These are phyloP conservation scores for Crucibulum laeve DNA, from an alignment of 768 basidiomycete genomes.

Conservation along the genomic window DNA sequence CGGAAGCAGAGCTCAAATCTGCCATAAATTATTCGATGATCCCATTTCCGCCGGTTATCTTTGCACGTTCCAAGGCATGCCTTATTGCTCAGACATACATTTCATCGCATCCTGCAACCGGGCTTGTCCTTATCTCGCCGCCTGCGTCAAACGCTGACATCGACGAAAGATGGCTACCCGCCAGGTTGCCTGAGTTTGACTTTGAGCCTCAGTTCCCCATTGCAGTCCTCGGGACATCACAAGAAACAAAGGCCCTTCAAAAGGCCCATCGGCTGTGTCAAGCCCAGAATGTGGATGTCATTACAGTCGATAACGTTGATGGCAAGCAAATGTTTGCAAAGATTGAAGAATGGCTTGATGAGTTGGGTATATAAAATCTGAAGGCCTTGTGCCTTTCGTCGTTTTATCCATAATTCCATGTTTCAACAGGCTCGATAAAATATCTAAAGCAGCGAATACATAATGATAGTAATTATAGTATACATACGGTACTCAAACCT, in stretches of 20 bases:
- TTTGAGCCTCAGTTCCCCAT: conserved; percentile 64
- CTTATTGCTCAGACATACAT: conserved; percentile 66
- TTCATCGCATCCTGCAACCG: conserved; percentile 61
- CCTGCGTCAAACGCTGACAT: conserved; percentile 37
- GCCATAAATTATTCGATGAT: conserved; percentile 37
- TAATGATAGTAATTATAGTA: no score
- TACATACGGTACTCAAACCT: no score
- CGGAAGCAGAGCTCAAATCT: conserved; percentile 32
- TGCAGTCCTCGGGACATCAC: conserved; percentile 37
- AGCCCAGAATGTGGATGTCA: conserved; percentile 29
- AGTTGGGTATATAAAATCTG: conserved; percentile 40
- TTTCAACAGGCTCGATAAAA: no score
- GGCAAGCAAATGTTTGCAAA: conserved; percentile 32
- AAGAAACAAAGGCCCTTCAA: conserved; percentile 27
- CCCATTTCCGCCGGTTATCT: conserved; percentile 55
- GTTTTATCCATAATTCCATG: no score
- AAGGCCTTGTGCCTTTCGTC: no score
- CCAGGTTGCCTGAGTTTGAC: conserved; percentile 44
- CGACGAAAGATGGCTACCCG: conserved; percentile 22
- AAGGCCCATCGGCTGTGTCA: conserved; percentile 35
- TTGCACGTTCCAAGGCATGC: conserved; percentile 43
- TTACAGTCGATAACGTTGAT: conserved; percentile 28
- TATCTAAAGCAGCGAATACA: no score
- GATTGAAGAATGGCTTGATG: conserved; percentile 53
- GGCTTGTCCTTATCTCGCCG: conserved; percentile 57